These are phyloP conservation scores for Chaetomium sp. DNA, from an alignment of 2,329 filamentous ascomycete species.

Conservation along the genomic window DNA sequence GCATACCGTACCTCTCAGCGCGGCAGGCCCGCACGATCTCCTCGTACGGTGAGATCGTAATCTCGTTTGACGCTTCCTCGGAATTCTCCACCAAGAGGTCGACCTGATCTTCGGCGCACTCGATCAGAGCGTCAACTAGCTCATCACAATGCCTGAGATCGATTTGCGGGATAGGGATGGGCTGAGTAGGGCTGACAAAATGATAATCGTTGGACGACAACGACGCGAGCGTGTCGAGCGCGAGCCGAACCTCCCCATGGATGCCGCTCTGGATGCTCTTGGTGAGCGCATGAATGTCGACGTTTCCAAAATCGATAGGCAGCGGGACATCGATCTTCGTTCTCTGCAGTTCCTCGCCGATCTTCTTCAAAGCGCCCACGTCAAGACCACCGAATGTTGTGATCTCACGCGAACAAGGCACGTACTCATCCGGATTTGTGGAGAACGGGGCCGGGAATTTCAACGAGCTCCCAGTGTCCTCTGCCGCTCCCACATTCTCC, in stretches of 20 bases:
- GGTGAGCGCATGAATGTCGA: conserved; percentile 87
- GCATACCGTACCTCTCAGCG: conserved; percentile 70
- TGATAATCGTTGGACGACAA: conserved; percentile 56
- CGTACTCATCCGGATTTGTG: conserved; percentile 55
- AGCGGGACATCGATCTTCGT: conserved; percentile 75
- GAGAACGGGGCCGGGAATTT: conserved; percentile 43
- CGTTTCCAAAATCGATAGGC: conserved; percentile 76
- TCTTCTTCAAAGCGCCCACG: conserved; percentile 62
- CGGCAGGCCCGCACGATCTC: conserved; percentile 81
- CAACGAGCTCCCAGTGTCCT: conserved; percentile 32
- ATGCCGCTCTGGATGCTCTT: conserved; percentile 90
- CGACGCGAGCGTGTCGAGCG: conserved; percentile 75
- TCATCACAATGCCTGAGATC: conserved; percentile 79
- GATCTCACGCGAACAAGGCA: conserved; percentile 56
- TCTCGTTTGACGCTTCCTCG: conserved; percentile 81
- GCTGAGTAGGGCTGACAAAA: conserved; percentile 52
- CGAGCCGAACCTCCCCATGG: conserved; percentile 83
- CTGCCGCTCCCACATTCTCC: conserved; percentile 36
- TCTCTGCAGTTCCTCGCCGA: conserved; percentile 67
- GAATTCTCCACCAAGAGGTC: conserved; percentile 83
- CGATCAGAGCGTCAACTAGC: conserved; percentile 81
- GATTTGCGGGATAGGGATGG: conserved; percentile 65
- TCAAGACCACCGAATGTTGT: conserved; percentile 73
- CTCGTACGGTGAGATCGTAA: conserved; percentile 82
- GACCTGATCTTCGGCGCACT: conserved; percentile 87